Evolutionary conservation across 352 stramenopile species (phyloP), one percentile per base, ranked within the genome.

Genomic region (Elongisporangium anandrum): DNA sequence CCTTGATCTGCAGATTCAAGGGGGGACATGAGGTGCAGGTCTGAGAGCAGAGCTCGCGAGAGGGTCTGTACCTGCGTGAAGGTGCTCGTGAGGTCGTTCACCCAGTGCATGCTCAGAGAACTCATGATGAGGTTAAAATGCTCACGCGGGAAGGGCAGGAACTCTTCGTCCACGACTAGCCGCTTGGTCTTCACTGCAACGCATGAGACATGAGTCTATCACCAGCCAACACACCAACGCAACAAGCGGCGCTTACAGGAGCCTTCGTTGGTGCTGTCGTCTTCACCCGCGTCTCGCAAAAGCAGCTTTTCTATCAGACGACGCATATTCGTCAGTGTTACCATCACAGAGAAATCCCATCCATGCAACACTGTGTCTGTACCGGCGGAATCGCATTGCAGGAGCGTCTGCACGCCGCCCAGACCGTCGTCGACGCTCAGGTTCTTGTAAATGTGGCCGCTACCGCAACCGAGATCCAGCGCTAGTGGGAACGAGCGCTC

Each of bases 111-210:
- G 16, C 77, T 81, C 57, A 98, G 75, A 7, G 77, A 97, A 69
- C 87, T 98, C 62, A 99, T 84, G 16, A 99, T 92, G n/a, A 99
- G 64, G 72, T 99, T 96, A 68, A 99, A 99, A 51, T 97, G 96
- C 20, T 84, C 76, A n/a, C 87, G 85, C 2, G 91, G 86, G 75
- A 99, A 99, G 6, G 95, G 94, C 22, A 99, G 74, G 55, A 91
- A 95, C 57, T 97, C 95, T 66, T 98, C 93, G 69, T 99, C 94
- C 29, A 82, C 87, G 19, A 83, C 69, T 52, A 97, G 26, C 23
- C 92, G 77, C 66, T 81, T 73, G 22, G 82, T 95, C 50, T 76
- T 34, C 63, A 94, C 84, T 95, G 50, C 21, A 61, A 52, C 21
- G 21, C 34, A 12, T 45, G 3, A 45, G 10, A 17, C 8, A 7